Evolutionary conservation across 1,284 basidiomycete genomes (phyloP).

Genomic region (Leccinum insigne): DNA sequence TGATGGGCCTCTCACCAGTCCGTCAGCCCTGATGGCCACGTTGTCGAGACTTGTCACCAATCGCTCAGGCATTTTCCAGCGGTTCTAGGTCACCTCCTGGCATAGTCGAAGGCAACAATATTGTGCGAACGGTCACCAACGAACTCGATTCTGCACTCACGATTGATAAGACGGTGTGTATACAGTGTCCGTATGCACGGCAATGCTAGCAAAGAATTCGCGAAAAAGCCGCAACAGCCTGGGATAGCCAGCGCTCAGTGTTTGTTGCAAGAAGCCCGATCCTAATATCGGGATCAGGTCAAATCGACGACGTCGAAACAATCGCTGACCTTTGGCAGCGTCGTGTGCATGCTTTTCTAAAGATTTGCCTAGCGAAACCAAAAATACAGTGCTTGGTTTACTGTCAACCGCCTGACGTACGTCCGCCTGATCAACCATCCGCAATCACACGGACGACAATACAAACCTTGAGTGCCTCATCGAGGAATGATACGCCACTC

Average conservation of each 20-base stretch:
- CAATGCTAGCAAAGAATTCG: constrained; percentile 94
- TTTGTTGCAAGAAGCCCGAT: constrained; percentile 86
- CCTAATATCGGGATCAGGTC: constrained; percentile 39
- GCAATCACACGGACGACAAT: not conserved
- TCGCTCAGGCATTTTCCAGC: no score
- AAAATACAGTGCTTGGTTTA: constrained; percentile 89
- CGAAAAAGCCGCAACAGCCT: constrained; percentile 88
- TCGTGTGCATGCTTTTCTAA: constrained; percentile 82
- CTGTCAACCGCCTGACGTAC: constrained; percentile 72
- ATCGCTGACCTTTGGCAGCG: constrained; percentile 63
- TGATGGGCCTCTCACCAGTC: constrained; percentile 52
- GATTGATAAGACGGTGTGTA: constrained; percentile 86
- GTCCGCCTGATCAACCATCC: constrained; percentile 6
- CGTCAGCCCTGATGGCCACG: constrained; percentile 62
- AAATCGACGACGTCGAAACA: not conserved
- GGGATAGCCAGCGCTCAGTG: constrained; percentile 84
- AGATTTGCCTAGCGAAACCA: constrained; percentile 79
- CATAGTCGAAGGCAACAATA: no score
- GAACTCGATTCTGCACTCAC: constrained; percentile 46
- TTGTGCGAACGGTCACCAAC: no score
- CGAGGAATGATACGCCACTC: constrained; percentile 81
- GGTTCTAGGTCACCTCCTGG: no score
- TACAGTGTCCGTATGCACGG: constrained; percentile 91
- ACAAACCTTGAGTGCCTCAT: constrained; percentile 86
- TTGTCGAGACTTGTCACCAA: constrained; percentile 59